phyloP scores from a whole-genome alignment of 202 grass and related monocot species.

The Brachypodium distachyon region DNA sequence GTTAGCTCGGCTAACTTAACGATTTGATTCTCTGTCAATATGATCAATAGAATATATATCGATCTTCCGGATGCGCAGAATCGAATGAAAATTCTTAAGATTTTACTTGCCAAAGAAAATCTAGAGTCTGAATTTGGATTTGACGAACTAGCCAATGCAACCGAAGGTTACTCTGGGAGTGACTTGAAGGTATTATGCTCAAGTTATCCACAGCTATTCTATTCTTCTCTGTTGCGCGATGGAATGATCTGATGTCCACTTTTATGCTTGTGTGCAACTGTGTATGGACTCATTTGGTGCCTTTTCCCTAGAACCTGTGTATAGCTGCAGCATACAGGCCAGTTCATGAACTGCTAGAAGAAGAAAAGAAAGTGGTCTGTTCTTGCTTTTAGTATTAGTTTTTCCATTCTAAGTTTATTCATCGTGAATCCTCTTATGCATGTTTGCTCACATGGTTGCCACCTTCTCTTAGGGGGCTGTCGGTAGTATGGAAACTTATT shows the following conservation, averaged over 20 bases:
- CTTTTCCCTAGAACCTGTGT: slow-evolving; percentile 64
- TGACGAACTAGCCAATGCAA: slow-evolving; percentile 62
- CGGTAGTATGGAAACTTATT: slow-evolving; percentile 18
- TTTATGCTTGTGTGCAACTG: neutral
- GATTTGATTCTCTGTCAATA: neutral
- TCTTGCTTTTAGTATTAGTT: neutral
- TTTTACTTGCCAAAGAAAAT: slow-evolving; percentile 88
- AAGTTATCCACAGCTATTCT: neutral
- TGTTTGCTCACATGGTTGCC: slow-evolving; percentile 13
- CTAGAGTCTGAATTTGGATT: slow-evolving; percentile 59
- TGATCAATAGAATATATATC: slow-evolving; percentile 64
- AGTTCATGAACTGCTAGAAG: slow-evolving; percentile 82
- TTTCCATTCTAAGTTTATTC: neutral
- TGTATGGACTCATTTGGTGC: neutral
- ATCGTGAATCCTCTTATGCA: neutral
- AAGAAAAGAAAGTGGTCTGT: slow-evolving; percentile 49
- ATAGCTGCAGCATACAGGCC: slow-evolving; percentile 88
- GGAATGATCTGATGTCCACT: neutral
- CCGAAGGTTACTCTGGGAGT: slow-evolving; percentile 94
- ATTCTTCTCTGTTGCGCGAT: neutral
- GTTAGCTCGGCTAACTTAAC: neutral
- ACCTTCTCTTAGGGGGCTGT: slow-evolving; percentile 36
- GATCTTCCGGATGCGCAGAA: slow-evolving; percentile 80
- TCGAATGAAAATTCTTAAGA: slow-evolving; percentile 74
- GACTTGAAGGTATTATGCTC: slow-evolving; percentile 72